Percentiles rank a stretch among this genome's conserved stretches.
Conservation (phyloP, 768 basidiomycete species). For the Mycena epipterygia region DNA sequence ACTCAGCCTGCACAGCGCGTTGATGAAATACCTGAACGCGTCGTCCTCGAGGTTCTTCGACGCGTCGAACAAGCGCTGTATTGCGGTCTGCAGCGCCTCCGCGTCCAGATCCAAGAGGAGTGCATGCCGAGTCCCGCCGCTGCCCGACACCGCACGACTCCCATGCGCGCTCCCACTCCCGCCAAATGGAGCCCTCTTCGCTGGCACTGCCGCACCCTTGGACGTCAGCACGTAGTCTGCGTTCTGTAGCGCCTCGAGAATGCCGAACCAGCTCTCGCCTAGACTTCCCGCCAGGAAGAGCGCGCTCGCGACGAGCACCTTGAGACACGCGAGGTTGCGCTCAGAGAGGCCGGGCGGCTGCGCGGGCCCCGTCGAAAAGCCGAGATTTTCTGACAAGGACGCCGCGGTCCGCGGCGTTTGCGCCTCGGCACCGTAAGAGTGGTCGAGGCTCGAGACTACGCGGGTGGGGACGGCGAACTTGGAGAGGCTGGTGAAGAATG, state of each 20-base stretch:
- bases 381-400: conserved; percentile 77
- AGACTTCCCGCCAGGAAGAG: conserved; percentile 88
- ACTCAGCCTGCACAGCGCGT: conserved; percentile 87
- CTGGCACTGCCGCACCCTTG: conserved; percentile 59
- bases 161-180: conserved; percentile 47
- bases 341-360: conserved; percentile 86
- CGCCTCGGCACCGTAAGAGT: conserved; percentile 61
- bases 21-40: conserved; percentile 83
- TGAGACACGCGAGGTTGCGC: conserved; percentile 92
- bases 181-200: conserved; percentile 44
- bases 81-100: conserved; percentile 78
- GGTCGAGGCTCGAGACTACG: conserved; percentile 88
- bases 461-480: conserved; percentile 93
- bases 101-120: conserved; percentile 81
- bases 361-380: conserved; percentile 61
- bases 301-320: conserved; percentile 82
- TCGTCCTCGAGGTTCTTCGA: conserved; percentile 86
- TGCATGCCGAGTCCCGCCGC: conserved; percentile 62
- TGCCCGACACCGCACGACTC: conserved; percentile 56
- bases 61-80: conserved; percentile 89
- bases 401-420: conserved; percentile 72
- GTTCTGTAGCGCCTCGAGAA: conserved; percentile 93
- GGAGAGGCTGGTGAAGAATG: conserved; percentile 91
- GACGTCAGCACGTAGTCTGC: conserved; percentile 91
- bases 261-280: conserved; percentile 92